Evolutionary conservation across 2,329 filamentous ascomycete genomes (phyloP).

Genomic region (Pseudocercospora eumusae): DNA sequence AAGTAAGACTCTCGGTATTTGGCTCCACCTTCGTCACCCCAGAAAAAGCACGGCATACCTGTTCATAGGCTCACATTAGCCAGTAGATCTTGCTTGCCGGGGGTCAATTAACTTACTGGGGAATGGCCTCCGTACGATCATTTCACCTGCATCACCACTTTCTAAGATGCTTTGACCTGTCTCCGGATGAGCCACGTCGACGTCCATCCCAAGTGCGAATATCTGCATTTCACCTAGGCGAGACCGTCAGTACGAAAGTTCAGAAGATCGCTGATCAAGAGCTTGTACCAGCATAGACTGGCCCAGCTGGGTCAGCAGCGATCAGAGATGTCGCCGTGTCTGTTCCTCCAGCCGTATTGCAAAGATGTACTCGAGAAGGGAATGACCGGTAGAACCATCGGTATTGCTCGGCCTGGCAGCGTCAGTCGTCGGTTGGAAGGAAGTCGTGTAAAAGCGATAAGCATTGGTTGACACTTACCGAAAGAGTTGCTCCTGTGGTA

Average conservation of each 20-base stretch:
- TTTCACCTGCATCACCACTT: conserved; percentile 47
- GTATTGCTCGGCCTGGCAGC: conserved; percentile 41
- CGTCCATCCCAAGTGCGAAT: conserved; percentile 49
- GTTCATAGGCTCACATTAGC: neutral
- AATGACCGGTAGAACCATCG: conserved; percentile 51
- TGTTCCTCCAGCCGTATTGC: conserved; percentile 51
- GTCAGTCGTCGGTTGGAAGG: neutral
- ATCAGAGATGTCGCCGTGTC: conserved; percentile 50
- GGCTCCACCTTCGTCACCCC: conserved; percentile 45
- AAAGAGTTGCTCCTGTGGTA: conserved; percentile 49
- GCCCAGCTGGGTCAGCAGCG: conserved; percentile 47
- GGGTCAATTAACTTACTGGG: conserved; percentile 43
- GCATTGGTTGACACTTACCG: conserved; percentile 16
- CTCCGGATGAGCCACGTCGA: conserved; percentile 48
- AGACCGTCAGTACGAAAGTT: neutral
- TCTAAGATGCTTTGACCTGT: conserved; percentile 42
- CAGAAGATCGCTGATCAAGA: conserved; percentile 33
- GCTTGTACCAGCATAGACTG: conserved; percentile 43
- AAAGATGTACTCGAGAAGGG: conserved; percentile 43
- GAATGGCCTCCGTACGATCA: conserved; percentile 50
- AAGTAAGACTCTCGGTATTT: conserved; percentile 52
- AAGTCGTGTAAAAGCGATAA: neutral
- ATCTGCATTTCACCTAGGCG: conserved; percentile 38
- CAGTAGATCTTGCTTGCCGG: neutral
- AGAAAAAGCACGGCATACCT: conserved; percentile 46